Conservation (phyloP, 345 rosid species). For the Erucastrum elatum region DNA sequence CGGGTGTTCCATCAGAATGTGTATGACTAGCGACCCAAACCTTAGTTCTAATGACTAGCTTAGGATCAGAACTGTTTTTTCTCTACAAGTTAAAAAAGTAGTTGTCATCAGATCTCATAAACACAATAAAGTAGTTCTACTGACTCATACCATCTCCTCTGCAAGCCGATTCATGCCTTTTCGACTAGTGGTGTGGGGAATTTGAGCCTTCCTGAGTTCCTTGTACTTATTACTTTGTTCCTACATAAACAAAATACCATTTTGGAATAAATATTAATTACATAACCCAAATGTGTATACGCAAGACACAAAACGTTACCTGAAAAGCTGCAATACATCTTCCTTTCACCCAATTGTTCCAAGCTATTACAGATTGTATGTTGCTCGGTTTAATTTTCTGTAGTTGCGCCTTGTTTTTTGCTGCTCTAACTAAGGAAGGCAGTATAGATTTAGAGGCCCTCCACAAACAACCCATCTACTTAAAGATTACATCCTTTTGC, state of each 20-base stretch:
- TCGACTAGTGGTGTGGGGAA: background rate
- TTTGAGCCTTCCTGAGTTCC: background rate
- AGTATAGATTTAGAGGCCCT: background rate
- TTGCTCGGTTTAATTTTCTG: background rate
- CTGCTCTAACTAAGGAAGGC: too few relatives aligned
- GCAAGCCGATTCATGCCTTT: background rate
- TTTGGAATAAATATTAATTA: too few relatives aligned
- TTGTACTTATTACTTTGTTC: background rate
- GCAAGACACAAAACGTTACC: background rate
- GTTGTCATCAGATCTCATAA: background rate
- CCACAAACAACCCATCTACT: too few relatives aligned
- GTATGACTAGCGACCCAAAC: too few relatives aligned
- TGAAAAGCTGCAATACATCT: background rate
- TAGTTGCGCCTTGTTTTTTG: background rate
- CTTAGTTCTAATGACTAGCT: conserved; percentile 4
- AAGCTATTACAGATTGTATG: background rate
- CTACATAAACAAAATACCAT: background rate
- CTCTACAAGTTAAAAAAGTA: background rate
- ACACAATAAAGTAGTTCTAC: too few relatives aligned
- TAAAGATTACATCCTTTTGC: too few relatives aligned
- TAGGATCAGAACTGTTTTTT: background rate
- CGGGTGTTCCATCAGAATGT: background rate
- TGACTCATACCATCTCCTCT: background rate
- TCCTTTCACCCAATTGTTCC: too few relatives aligned
- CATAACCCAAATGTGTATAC: background rate